Conservation (phyloP, 2,329 filamentous ascomycete genomes). For the Aureobasidium sp. region DNA sequence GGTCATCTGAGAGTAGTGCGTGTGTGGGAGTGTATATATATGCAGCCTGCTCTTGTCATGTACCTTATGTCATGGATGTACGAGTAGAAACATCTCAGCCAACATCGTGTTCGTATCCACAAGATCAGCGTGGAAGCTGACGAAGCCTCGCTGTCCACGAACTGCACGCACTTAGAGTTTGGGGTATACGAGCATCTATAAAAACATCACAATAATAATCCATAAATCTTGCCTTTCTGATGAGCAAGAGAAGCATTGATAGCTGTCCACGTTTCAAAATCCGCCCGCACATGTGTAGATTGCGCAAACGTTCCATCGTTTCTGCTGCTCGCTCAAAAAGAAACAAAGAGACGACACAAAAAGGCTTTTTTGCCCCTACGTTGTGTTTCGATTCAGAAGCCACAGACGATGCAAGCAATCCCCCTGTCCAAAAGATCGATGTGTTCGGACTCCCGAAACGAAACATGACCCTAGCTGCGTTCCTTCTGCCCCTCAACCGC, state of each 20-base stretch:
- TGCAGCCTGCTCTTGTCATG: neutral
- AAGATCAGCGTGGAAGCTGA: neutral
- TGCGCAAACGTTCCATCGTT: neutral
- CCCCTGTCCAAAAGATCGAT: neutral
- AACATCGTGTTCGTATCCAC: neutral
- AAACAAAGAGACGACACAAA: neutral
- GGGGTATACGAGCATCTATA: neutral
- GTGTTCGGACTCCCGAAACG: neutral
- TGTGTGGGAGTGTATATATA: neutral
- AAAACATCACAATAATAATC: neutral
- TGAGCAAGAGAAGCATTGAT: neutral
- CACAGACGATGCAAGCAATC: neutral
- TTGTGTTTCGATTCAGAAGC: neutral
- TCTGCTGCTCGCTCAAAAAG: neutral
- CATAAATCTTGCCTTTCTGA: neutral
- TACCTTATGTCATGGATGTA: neutral
- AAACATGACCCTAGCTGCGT: neutral
- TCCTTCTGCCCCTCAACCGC: neutral
- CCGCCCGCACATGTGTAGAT: neutral
- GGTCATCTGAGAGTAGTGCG: neutral
- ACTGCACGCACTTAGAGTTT: neutral
- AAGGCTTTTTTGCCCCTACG: neutral
- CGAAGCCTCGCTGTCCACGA: neutral
- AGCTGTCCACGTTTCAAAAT: constrained; percentile 2
- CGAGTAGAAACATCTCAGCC: neutral